Base-by-base conservation (phyloP, 495 filamentous ascomycete genomes). In the Mytilinidion resinicola region DNA sequence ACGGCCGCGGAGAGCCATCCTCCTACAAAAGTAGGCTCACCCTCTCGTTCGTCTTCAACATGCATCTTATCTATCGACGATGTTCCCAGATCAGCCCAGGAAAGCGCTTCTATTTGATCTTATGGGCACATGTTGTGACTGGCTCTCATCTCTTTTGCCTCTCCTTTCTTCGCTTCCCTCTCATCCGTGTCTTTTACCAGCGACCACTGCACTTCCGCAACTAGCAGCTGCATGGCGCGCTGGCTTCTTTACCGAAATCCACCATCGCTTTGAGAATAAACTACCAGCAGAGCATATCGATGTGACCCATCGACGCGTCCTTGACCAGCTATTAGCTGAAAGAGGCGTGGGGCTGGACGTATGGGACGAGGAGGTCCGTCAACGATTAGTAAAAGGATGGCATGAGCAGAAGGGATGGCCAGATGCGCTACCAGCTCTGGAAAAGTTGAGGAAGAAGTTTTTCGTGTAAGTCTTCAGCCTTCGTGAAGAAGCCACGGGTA, bases 71-170 rank as follows among this genome's bases (percentile, higher is more conserved):
- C 25, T 30, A 30, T 30, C 25, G 3, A 30, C 25, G 2, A 30
- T 30, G 25, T 30, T 6, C 6, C 25, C 6, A 6, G 6, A 30
- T 30, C 25, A 30, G 6, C 25, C 25, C 25, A 30, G 55, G 25
- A 74, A 74, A 56, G 73, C 74, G n/a, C 58, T 76, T 35, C 62
- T 76, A 55, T 77, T 77, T 63, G 76, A 79, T 61, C 72, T 77
- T 50, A 76, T 75, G 73, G 76, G 76, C 20, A 79, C 75, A 11
- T 75, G 73, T 49, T 69, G 72, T 14, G 70, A 79, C 61, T 78
- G 71, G 76, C 70, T 75, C 37, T 67, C 67, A 25, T 63, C 64
- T 25, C 69, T 72, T 14, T 52, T 71, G 42, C 25, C 59, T 9
- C 58, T 62, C 11, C 50, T 73, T 11, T 71, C 71, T 3, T 39